Base-by-base conservation (phyloP, 2,329 filamentous ascomycete genomes). In the Davidsoniella virescens region DNA sequence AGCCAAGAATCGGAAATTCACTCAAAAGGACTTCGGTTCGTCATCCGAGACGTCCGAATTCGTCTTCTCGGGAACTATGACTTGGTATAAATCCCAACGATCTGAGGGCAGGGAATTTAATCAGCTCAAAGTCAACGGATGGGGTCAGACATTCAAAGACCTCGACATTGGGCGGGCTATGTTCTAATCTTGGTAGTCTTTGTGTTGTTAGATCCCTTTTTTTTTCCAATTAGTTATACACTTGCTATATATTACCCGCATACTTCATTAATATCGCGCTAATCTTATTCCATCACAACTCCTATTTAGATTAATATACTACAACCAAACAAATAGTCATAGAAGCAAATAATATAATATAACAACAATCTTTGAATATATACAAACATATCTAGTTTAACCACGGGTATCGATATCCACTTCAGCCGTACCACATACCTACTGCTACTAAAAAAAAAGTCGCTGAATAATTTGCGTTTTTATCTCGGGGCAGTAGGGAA, bases 401-500 rank as follows among this genome's bases (percentile, higher is more conserved):
- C 8, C 39, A 41, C 14, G 39, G 39, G 39, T 20, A 41, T 17
- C 39, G n/a, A 47, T 47, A 37, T n/a, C 33, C 18, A 26, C 17
- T 37, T 33, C 6, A 47, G 16, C 26, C 16, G 20, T n/a, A 25
- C 26, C 10, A 38, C 9, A 41, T 41, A 41, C 14, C 23, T 20
- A 38, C 18, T 12, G 4, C 29, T 12, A 12, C 29, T 33, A 12
- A 18, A 9, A 14, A 12, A 18, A 9, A 14, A n/a, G 20, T 6
- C 23, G 25, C 2, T 14, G 26, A 5, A 17, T 1, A 10, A 36
- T 38, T 5, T 23, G 20, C 16, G 7, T 17, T n/a, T 37, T 39
- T 29, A 51, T n/a, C 44, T 39, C 33, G 43, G 45, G 4, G 43
- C 49, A n/a, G 44, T 42, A 3, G 80, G 82, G 56, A 90, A 90